Evolutionary conservation across 202 grass and related monocot species (phyloP), one percentile per base, ranked within the genome.

Genomic region (Miscanthus sacchariflorus): DNA sequence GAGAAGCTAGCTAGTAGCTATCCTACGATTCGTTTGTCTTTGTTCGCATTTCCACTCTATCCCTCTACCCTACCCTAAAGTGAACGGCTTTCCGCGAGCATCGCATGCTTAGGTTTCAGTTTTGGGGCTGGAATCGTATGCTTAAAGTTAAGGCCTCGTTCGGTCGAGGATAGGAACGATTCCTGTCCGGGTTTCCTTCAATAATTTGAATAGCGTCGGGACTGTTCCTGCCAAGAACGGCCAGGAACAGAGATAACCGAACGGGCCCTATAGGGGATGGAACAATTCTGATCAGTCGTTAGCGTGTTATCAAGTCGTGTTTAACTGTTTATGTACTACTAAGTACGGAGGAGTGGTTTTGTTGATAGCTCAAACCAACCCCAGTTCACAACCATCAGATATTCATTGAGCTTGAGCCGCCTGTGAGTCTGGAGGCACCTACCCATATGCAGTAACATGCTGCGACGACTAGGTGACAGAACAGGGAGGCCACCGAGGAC

Each of bases 91-190:
- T 65, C 58, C 86, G 7, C 2, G 42, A 52, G 86, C 78, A 87
- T 91, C 85, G 61, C 54, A 30, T 88, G 38, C 90, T 85, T 88
- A 67, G 78, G 78, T 78, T 82, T 73, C 42, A 17, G 86, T 88
- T 85, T 68, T 68, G 72, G 67, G 68, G 6, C 11, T 78, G 15
- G 82, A 82, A 89, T 82, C 90, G 83, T 49, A 38, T 88, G 86
- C 86, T 82, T 30, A 81, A 81, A 81, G 81, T 25, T 64, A 1
- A 35, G 30, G 30, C 30, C 30, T 33, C 30, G 30, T 33, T 33
- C 30, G 30, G 30, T 33, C 30, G 30, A 33, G 30, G 30, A 33
- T 33, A 2, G 30, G 30, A 33, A 33, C 30, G 30, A 33, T 33
- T 33, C 2, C 30, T 33, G 30, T 33, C 30, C 30, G 30, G 30